A percentile compares a stretch with the other conserved stretches of the same genome.
Conservation (phyloP, 75 land plant genomes). For the Isoetes taiwanensis region DNA sequence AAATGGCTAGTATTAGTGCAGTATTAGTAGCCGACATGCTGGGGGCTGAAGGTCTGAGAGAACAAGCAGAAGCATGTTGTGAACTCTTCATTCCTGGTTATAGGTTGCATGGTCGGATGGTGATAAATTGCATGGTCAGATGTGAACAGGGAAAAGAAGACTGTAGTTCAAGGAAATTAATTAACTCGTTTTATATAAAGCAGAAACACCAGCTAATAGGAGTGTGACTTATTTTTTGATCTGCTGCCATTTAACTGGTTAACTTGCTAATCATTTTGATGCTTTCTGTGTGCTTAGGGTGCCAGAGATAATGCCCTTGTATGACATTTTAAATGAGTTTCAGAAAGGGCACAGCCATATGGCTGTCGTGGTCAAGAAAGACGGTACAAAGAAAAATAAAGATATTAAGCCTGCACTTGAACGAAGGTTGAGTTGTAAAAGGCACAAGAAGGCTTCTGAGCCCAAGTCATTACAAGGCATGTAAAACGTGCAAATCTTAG, state of each 20-base stretch:
- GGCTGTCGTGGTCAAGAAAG: conserved; percentile 55
- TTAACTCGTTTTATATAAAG: too few relatives aligned
- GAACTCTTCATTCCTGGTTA: too few relatives aligned
- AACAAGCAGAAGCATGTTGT: too few relatives aligned
- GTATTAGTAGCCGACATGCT: too few relatives aligned
- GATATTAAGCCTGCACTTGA: conserved; percentile 12
- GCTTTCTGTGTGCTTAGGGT: conserved; percentile 33
- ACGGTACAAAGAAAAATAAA: conserved; percentile 11
- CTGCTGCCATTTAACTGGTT: background rate
- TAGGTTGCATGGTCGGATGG: too few relatives aligned
- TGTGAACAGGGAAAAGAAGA: background rate
- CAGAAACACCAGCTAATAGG: too few relatives aligned
- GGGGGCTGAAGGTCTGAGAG: too few relatives aligned
- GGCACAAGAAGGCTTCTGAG: conserved; percentile 6
- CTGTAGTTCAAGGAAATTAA: too few relatives aligned
- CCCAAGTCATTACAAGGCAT: conserved; percentile 9
- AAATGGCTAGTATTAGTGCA: too few relatives aligned
- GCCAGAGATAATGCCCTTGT: conserved; percentile 42
- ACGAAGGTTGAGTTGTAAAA: conserved; percentile 12
- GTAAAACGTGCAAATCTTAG: background rate
- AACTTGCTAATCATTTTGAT: background rate
- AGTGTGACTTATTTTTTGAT: background rate
- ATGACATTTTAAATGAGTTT: conserved; percentile 65
- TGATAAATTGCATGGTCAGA: too few relatives aligned
- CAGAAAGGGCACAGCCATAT: conserved; percentile 80